Conservation (phyloP, 495 filamentous ascomycete species). For the Ramalina peruviana region DNA sequence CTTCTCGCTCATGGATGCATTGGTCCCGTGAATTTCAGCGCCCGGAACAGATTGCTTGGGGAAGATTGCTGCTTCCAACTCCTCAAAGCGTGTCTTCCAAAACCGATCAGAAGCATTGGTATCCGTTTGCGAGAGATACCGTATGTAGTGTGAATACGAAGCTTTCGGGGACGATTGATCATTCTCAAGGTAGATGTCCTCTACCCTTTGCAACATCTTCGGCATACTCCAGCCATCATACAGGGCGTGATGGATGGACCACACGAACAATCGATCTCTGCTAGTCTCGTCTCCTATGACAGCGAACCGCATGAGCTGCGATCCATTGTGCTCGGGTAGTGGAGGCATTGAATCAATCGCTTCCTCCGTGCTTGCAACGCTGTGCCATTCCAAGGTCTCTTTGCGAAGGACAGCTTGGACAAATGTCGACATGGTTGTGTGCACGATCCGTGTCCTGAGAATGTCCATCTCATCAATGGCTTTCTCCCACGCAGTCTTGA, state of each 20-base stretch:
- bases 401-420: slow-evolving; percentile 41
- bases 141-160: slow-evolving; percentile 30
- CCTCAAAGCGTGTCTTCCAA: slow-evolving; percentile 29
- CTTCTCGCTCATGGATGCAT: slow-evolving; percentile 9
- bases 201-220: slow-evolving; percentile 41
- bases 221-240: slow-evolving; percentile 60
- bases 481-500: slow-evolving; percentile 40
- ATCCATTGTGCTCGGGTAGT: slow-evolving; percentile 38
- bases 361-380: slow-evolving; percentile 28
- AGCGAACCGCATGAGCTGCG: slow-evolving; percentile 39
- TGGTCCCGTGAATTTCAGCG: slow-evolving; percentile 23
- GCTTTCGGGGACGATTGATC: slow-evolving; percentile 2
- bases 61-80: slow-evolving; percentile 15
- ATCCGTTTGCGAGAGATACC: slow-evolving; percentile 25
- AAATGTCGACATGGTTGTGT: slow-evolving; percentile 32
- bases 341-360: slow-evolving; percentile 30
- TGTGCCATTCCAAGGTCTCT: slow-evolving; percentile 33
- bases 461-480: slow-evolving; percentile 35
- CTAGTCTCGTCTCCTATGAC: slow-evolving; percentile 21
- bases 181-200: slow-evolving; percentile 26
- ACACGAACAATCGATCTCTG: slow-evolving; percentile 35
- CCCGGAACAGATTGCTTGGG: slow-evolving; percentile 10
- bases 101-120: slow-evolving; percentile 26
- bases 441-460: slow-evolving; percentile 41
- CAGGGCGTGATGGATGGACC: slow-evolving; percentile 54